Percentiles rank a stretch among this genome's conserved stretches.
Evolutionary conservation across 2,329 filamentous ascomycete genomes (phyloP).

Genomic region (Cyclaneusma minus): DNA sequence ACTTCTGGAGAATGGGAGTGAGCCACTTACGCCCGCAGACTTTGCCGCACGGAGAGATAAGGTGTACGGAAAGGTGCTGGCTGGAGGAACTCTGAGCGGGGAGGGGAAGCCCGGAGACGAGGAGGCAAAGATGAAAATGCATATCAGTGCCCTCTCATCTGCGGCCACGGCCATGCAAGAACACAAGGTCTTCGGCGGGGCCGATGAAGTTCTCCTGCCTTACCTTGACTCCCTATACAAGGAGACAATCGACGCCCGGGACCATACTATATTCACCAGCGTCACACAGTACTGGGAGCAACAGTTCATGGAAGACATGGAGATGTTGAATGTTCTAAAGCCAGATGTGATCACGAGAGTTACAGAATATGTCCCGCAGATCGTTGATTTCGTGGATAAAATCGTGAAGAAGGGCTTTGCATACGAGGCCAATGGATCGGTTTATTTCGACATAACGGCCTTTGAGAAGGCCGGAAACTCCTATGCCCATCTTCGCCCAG

Average conservation of each 20-base stretch:
- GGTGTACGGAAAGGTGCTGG: slow-evolving; percentile 36
- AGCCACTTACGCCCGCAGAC: slow-evolving; percentile 30
- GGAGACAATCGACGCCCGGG: slow-evolving; percentile 42
- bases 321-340: slow-evolving; percentile 65
- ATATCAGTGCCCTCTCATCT: slow-evolving; percentile 31
- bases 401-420: slow-evolving; percentile 78
- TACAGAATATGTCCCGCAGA: slow-evolving; percentile 83
- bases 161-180: slow-evolving; percentile 32
- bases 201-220: slow-evolving; percentile 57
- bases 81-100: slow-evolving; percentile 37
- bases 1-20: slow-evolving; percentile 26
- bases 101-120: slow-evolving; percentile 39
- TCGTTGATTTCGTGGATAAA: slow-evolving; percentile 68
- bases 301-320: slow-evolving; percentile 82
- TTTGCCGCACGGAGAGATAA: slow-evolving; percentile 33
- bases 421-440: slow-evolving; percentile 68
- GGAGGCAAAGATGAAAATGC: slow-evolving; percentile 61
- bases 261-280: slow-evolving; percentile 66
- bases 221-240: slow-evolving; percentile 63
- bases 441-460: slow-evolving; percentile 82
- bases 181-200: slow-evolving; percentile 35
- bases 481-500: slow-evolving; percentile 74
- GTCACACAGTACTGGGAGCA: slow-evolving; percentile 75
- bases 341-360: slow-evolving; percentile 76
- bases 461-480: slow-evolving; percentile 76